Evolutionary conservation across 306 rosid genomes (phyloP).

Genomic region (Parietaria judaica): DNA sequence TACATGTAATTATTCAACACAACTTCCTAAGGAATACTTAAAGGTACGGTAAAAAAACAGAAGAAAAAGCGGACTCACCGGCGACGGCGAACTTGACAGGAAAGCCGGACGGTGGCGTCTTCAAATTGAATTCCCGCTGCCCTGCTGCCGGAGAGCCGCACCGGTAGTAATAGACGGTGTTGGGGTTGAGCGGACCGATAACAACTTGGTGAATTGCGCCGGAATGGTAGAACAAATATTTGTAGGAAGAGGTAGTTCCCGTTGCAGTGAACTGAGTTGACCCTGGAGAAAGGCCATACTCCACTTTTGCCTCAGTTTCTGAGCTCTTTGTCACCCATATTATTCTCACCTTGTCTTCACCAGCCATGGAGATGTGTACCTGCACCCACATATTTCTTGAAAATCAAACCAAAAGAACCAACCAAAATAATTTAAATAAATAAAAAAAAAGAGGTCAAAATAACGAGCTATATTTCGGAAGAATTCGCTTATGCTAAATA

Average conservation of each 20-base stretch:
- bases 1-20: no score
- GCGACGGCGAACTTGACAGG: slow-evolving; percentile 64
- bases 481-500: no score
- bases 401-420: no score
- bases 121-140: slow-evolving; percentile 27
- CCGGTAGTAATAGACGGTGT: slow-evolving; percentile 47
- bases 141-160: slow-evolving; percentile 34
- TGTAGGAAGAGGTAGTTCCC: slow-evolving; percentile 46
- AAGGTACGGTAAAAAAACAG: no score
- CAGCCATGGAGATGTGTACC: slow-evolving; percentile 79
- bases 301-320: slow-evolving; percentile 33
- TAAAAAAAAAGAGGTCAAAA: no score
- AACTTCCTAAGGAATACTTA: no score
- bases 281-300: slow-evolving; percentile 43
- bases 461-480: no score
- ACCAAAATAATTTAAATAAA: no score
- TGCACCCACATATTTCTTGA: no score
- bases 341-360: slow-evolving; percentile 59
- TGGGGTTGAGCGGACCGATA: slow-evolving; percentile 62
- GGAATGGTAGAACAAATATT: slow-evolving; percentile 19
- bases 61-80: slow-evolving; percentile 27
- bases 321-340: slow-evolving; percentile 55
- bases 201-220: slow-evolving; percentile 59
- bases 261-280: slow-evolving; percentile 20
- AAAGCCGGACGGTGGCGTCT: slow-evolving; percentile 55